Base-by-base conservation (phyloP, 1,284 basidiomycete species). In the Tilletiopsis washingtonensis region DNA sequence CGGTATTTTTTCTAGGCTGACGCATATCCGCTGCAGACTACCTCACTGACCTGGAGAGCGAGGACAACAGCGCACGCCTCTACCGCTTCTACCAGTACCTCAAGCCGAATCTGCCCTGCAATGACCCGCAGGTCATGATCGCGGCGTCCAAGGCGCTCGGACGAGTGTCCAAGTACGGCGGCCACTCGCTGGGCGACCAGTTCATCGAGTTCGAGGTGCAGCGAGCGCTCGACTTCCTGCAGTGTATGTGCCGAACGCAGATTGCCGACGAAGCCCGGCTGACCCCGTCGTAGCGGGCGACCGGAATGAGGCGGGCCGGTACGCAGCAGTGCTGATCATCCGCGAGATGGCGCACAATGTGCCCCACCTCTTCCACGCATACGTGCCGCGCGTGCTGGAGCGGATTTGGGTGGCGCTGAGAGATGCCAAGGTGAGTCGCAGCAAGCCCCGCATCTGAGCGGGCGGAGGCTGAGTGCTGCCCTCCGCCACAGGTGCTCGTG, bases 11-110 rank as follows among this genome's bases (percentile, higher is more conserved):
- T 14, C 5, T 26, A 5, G n/a, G 15, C 27, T 40, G 23, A 40
- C 15, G 12, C 34, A 9, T 27, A 5, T 15, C 37, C 21, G 21
- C 32, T 24, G 19, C 45, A 47, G 59, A 69, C 32, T 56, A 49
- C 49, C 49, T 64, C 41, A 47, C 60, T 40, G 47, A 38, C 42
- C 64, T 54, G 43, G 37, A 62, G 53, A 62, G 54, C 61, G 51
- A 60, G 49, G 49, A 63, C 54, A 55, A 50, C 34, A 67, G 79
- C 86, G 27, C 78, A 84, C 52, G 83, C 81, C 80, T 88, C 34
- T 90, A 85, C 74, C 82, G 88, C 34, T 86, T 90, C 75, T 91
- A 86, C 78, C 89, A 90, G 76, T 91, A 90, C 76, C 85, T 89
- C 75, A 88, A 88, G 69, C 81, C 84, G 41, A 81, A 89, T 21